A percentile compares a stretch with the other conserved stretches of the same genome.
These are phyloP conservation scores for Kwoniella botswanensis DNA, from an alignment of 768 basidiomycete genomes.

Conservation along the genomic window DNA sequence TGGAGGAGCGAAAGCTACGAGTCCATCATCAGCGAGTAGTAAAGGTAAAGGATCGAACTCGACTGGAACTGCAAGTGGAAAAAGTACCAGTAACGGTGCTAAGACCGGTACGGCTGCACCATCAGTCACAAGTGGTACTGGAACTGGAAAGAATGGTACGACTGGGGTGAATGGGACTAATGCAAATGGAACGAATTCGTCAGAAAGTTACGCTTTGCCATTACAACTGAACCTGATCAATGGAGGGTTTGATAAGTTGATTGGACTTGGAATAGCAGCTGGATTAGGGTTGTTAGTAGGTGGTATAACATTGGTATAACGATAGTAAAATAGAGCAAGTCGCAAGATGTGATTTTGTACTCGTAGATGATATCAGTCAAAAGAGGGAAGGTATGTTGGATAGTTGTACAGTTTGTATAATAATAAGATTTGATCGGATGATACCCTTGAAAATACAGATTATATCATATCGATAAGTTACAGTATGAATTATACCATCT, in stretches of 20 bases:
- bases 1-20: conserved; percentile 15
- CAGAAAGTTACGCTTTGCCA: not conserved
- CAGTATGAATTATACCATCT: too few relatives aligned
- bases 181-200: conserved; percentile 20
- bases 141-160: not conserved
- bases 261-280: not conserved
- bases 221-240: not conserved
- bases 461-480: too few relatives aligned
- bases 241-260: not conserved
- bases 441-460: too few relatives aligned
- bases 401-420: too few relatives aligned
- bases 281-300: conserved; percentile 16
- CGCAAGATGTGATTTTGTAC: too few relatives aligned
- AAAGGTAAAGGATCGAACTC: not conserved
- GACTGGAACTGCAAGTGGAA: not conserved
- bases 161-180: conserved; percentile 20
- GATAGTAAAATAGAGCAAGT: too few relatives aligned
- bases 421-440: too few relatives aligned
- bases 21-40: not conserved
- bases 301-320: conserved; percentile 6
- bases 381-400: too few relatives aligned
- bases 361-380: too few relatives aligned
- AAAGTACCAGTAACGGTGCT: not conserved
- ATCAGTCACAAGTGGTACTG: not conserved
- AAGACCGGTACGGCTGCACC: not conserved